Evolutionary conservation across 495 filamentous ascomycete genomes (phyloP).

Genomic region (Polyplosphaeria fusca): DNA sequence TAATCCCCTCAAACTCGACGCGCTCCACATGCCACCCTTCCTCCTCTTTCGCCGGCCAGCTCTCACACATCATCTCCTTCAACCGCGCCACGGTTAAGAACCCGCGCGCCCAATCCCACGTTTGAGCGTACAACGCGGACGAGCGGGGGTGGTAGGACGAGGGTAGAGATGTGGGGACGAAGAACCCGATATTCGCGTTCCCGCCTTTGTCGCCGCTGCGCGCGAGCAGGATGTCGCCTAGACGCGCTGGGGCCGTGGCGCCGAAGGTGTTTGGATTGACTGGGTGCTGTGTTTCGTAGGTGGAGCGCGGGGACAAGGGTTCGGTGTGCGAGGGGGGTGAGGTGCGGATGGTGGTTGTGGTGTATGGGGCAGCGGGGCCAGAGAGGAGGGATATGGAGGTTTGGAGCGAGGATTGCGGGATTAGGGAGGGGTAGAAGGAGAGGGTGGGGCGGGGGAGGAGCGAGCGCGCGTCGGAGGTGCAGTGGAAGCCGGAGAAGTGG

Average conservation of each 20-base stretch:
- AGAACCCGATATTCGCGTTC: slow-evolving; percentile 41
- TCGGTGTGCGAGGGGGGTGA: slow-evolving; percentile 12
- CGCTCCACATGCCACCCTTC: slow-evolving; percentile 32
- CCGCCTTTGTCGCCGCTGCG: slow-evolving; percentile 41
- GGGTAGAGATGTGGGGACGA: slow-evolving; percentile 26
- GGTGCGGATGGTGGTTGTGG: slow-evolving; percentile 1
- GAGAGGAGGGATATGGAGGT: slow-evolving; percentile 29
- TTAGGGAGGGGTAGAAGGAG: slow-evolving; percentile 36
- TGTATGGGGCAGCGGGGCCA: neutral
- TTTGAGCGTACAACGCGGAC: slow-evolving; percentile 4
- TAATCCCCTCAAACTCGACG: slow-evolving; percentile 36
- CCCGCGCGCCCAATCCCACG: slow-evolving; percentile 39
- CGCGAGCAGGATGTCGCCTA: slow-evolving; percentile 39
- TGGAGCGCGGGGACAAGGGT: neutral
- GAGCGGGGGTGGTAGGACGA: slow-evolving; percentile 4
- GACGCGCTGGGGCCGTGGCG: slow-evolving; percentile 20
- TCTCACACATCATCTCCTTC: slow-evolving; percentile 35
- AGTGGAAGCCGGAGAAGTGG: slow-evolving; percentile 32
- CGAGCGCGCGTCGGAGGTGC: slow-evolving; percentile 14
- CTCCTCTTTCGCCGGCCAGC: too few species aligned
- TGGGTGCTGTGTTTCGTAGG: slow-evolving; percentile 32
- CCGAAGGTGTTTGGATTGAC: slow-evolving; percentile 30
- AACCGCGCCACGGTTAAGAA: slow-evolving; percentile 35
- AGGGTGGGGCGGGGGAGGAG: slow-evolving; percentile 23
- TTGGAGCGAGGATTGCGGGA: slow-evolving; percentile 15